Evolutionary conservation across 768 basidiomycete species (phyloP).

Genomic region (Fomitopsis serialis): DNA sequence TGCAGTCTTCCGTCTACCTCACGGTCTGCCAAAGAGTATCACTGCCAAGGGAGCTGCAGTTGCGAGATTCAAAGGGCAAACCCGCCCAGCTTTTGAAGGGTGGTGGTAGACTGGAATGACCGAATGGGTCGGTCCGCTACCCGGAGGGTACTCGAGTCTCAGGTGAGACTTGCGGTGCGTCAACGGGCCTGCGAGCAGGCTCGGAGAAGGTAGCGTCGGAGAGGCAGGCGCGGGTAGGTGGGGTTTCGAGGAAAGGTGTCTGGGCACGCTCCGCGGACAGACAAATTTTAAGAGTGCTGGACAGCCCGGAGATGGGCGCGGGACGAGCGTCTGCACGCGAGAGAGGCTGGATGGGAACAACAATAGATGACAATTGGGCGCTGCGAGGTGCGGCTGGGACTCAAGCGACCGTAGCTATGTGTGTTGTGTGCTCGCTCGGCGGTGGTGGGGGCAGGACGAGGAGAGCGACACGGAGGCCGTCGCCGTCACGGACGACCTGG

Average conservation of each 20-base stretch:
- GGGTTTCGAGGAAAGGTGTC: not conserved
- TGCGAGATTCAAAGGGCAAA: not conserved
- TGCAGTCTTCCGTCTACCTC: not conserved
- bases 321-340: not conserved
- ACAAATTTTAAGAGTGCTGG: not conserved
- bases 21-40: not conserved
- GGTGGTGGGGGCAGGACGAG: no score
- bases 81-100: not conserved
- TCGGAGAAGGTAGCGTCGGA: not conserved
- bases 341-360: not conserved
- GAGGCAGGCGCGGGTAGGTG: not conserved
- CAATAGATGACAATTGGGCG: not conserved
- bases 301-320: not conserved
- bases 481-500: no score
- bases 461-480: no score
- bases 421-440: no score
- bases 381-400: not conserved
- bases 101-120: not conserved
- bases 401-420: no score
- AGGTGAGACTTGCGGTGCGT: not conserved
- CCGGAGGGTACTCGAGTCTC: not conserved
- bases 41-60: not conserved
- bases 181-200: not conserved
- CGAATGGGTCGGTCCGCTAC: not conserved
- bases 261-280: not conserved